Evolutionary conservation across 345 rosid genomes (phyloP), one percentile per base, ranked within the genome.

Genomic region (Eucalyptus cloeziana): DNA sequence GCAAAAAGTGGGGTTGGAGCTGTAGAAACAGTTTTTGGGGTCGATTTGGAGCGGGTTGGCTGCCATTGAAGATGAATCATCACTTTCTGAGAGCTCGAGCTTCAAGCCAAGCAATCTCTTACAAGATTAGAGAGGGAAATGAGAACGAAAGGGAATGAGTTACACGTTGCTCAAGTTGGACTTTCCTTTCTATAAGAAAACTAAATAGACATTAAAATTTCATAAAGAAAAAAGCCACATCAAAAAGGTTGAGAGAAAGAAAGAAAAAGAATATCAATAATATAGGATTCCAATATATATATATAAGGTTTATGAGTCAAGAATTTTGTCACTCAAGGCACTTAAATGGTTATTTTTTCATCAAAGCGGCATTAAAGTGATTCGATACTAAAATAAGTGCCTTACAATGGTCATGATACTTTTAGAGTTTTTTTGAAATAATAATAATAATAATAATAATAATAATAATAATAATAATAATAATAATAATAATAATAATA

Each of bases 331-430:
- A 0, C 15, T 60, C 7, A 13, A 62, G 69, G 1, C 16, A 62
- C 16, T 27, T 60, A 60, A 60, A 30, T 60, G 31, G 1, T 30
- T 13, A 8, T 13, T 27, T 62, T 62, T 62, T 13, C 4, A 30
- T n/a, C 3, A 6, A 62, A 62, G 4, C 3, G 0, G 3, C 17
- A 27, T 9, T 62, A 6, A 25, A 62, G 33, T 62, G 69, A 62
- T 62, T 2, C 8, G 5, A 4, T 0, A 62, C 3, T 30, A 62
- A 13, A 62, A 30, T 62, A 62, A 62, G 8, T 13, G 8, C 4
- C 9, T 4, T 62, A 62, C 0, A 1, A 30, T 6, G 2, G 27
- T 30, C n/a, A 4, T 27, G 14, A 0, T 24, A 25, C 14, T 60
- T 60, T 60, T 27, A 12, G 8, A 10, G 7, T 24, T 24, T 24